Evolutionary conservation across 1,139 yeast genomes (phyloP), one percentile per base, ranked within the genome.

Genomic region (Yamadazyma kanchanaburiensis): DNA sequence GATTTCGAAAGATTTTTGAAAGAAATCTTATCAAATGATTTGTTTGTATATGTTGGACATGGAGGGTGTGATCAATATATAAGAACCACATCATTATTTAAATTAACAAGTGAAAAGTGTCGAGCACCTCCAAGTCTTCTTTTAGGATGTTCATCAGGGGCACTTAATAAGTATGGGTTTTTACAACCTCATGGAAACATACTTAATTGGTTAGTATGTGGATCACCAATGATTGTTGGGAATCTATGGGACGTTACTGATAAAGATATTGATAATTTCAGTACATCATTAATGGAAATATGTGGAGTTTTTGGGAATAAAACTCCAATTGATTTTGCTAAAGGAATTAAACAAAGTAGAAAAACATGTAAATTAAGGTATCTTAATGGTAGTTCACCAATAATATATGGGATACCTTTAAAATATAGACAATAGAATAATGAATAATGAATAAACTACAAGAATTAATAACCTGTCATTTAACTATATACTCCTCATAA

Each of bases 161-260:
- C 75, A 1, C 60, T 87, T 30, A 68, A 68, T 14, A 59, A 59
- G 11, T 70, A 74, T 36, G 89, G 94, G 2, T 53, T 68, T 8
- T 65, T 83, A 35, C 87, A 80, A 40, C 81, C 94, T 0, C 70
- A 73, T 48, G 96, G 97, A 1, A 83, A 88, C 5, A 72, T 86
- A 0, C 71, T 75, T 43, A 79, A 83, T 32, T 88, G 89, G 68
- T 52, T 89, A 21, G 61, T 73, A 4, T 91, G 91, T 19, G 95
- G 94, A 0, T 75, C 87, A 27, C 94, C 95, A 0, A 71, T 84
- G 78, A 70, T 87, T 2, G 60, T 91, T 24, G 96, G 87, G 0
- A 88, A 87, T 48, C 59, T 91, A 40, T 91, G 98, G 98, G 96
- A 88, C 55, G 97, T 91, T 4, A 91, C 97, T 0, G 98, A 91